phyloP scores from a whole-genome alignment of 2,329 filamentous ascomycete genomes.

The Xenosphaeropsis pyriputrescens region DNA sequence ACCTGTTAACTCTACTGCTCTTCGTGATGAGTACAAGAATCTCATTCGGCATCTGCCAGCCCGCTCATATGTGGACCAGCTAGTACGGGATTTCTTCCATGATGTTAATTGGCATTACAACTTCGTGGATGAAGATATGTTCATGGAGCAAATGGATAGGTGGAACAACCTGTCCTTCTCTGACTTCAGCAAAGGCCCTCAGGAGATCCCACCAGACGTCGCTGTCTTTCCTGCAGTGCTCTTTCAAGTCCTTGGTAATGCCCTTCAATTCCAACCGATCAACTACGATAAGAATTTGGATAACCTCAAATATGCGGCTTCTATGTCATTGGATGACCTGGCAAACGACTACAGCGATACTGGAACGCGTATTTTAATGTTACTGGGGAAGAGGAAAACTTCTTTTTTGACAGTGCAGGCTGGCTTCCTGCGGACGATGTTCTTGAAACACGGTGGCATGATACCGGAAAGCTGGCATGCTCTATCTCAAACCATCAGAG shows the following conservation, averaged over 20 bases:
- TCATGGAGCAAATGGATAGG: slow-evolving; percentile 32
- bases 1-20: slow-evolving; percentile 3
- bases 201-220: slow-evolving; percentile 32
- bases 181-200: slow-evolving; percentile 31
- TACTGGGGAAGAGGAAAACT: slow-evolving; percentile 42
- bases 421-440: slow-evolving; percentile 38
- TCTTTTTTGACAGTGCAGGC: slow-evolving; percentile 40
- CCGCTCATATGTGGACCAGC: slow-evolving; percentile 35
- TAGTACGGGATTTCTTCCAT: slow-evolving; percentile 37
- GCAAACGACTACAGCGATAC: slow-evolving; percentile 46
- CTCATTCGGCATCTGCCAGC: slow-evolving; percentile 42
- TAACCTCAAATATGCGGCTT: slow-evolving; percentile 40
- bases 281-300: slow-evolving; percentile 33
- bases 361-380: slow-evolving; percentile 32
- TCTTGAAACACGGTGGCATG: slow-evolving; percentile 42
- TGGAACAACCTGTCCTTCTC: slow-evolving; percentile 41
- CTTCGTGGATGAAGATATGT: slow-evolving; percentile 35
- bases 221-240: slow-evolving; percentile 43
- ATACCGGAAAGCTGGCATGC: slow-evolving; percentile 34
- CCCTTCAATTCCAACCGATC: slow-evolving; percentile 35
- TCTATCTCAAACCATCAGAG: slow-evolving; percentile 38
- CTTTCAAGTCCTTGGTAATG: slow-evolving; percentile 40
- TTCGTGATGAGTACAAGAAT: slow-evolving; percentile 40
- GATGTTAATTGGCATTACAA: slow-evolving; percentile 46
- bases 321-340: slow-evolving; percentile 45